phyloP scores from a whole-genome alignment of 805 yeast genomes.

The Starmerella riodocensis region DNA sequence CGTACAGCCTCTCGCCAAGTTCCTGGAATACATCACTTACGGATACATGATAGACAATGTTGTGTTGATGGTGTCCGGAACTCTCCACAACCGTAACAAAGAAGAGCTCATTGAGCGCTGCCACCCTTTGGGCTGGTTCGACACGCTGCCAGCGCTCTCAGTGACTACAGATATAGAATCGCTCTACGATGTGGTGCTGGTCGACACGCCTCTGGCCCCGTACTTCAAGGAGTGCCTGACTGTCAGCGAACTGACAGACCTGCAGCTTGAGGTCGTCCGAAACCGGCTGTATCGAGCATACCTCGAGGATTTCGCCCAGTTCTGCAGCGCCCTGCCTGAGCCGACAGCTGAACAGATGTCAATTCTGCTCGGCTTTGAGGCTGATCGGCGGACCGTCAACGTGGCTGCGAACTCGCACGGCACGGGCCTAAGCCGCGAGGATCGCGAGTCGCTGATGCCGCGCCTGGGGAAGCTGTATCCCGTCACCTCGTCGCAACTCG shows the following conservation, averaged over 20 bases:
- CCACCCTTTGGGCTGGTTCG: conserved; percentile 98
- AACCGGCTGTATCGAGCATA: conserved; percentile 87
- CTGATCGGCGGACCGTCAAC: conserved; percentile 88
- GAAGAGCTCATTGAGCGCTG: conserved; percentile 78
- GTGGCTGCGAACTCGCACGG: conserved; percentile 82
- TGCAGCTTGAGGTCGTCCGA: conserved; percentile 88
- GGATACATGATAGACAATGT: conserved; percentile 99
- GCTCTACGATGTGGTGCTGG: conserved; percentile 79
- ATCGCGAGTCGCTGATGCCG: conserved; percentile 63
- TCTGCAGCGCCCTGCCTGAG: conserved; percentile 48
- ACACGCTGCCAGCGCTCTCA: conserved; percentile 84
- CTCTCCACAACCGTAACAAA: conserved; percentile 87
- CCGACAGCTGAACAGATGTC: conserved; percentile 79
- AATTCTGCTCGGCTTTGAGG: conserved; percentile 71
- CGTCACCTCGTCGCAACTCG: conserved; percentile 46
- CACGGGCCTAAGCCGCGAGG: conserved; percentile 62
- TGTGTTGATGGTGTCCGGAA: conserved; percentile 89
- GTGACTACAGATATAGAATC: conserved; percentile 92
- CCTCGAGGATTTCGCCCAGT: conserved; percentile 69
- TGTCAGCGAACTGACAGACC: conserved; percentile 73
- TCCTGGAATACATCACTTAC: conserved; percentile 84
- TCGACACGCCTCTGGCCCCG: conserved; percentile 96
- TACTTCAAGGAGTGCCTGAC: conserved; percentile 82
- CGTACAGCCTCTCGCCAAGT: conserved; percentile 61
- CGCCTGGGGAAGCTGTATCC: conserved; percentile 72